Evolutionary conservation across 164 flowering plant genomes (phyloP).

Genomic region (Chloranthus sessilifolius): DNA sequence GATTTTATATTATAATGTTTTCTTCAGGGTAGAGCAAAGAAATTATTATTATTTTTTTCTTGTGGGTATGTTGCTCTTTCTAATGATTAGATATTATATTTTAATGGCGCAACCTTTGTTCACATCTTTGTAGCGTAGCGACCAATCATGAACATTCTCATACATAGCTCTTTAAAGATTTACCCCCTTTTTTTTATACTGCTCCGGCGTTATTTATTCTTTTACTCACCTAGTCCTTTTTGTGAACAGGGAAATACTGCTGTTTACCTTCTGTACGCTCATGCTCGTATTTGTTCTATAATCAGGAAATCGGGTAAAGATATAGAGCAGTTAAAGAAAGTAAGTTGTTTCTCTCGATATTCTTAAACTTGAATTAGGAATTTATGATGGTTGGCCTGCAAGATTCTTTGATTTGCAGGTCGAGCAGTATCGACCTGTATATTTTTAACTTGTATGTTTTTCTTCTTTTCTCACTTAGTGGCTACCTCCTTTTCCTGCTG

Average conservation of each 20-base stretch:
- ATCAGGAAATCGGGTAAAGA: constrained; percentile 91
- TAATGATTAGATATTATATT: too few relatives aligned
- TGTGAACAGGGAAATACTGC: constrained; percentile 92
- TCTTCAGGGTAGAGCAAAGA: too few relatives aligned
- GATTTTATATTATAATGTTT: too few relatives aligned
- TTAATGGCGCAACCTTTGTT: too few relatives aligned
- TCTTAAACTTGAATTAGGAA: not conserved
- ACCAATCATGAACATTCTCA: too few relatives aligned
- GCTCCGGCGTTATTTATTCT: not conserved
- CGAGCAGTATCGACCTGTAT: too few relatives aligned
- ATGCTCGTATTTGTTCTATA: constrained; percentile 97
- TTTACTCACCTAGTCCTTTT: not conserved
- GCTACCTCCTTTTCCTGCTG: too few relatives aligned
- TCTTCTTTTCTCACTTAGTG: not conserved
- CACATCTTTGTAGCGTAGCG: too few relatives aligned
- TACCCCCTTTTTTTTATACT: not conserved
- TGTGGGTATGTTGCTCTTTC: constrained; percentile 1
- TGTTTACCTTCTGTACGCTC: constrained; percentile 91
- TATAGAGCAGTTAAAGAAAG: constrained; percentile 69
- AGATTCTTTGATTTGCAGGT: too few relatives aligned
- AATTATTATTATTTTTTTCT: too few relatives aligned
- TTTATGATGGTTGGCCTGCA: not conserved
- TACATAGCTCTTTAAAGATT: not conserved
- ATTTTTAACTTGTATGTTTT: not conserved
- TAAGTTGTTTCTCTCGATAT: constrained; percentile 24